Evolutionary conservation across 305 asterid genomes (phyloP).

Genomic region (Fraxinus angustifolia): DNA sequence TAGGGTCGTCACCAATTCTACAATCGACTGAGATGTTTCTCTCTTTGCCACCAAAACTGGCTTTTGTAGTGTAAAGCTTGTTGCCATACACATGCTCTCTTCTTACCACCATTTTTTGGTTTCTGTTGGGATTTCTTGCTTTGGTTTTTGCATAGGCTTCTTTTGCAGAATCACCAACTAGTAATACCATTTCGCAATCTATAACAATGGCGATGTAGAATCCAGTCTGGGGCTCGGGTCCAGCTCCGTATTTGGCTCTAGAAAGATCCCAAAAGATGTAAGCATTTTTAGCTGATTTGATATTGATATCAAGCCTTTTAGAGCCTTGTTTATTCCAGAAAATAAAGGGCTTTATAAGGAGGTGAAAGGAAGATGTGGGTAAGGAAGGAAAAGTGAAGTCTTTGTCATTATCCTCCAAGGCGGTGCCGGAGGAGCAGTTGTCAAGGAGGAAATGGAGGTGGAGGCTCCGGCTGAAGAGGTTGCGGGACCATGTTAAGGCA

Average conservation of each 20-base stretch:
- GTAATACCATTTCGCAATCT: slow-evolving; percentile 36
- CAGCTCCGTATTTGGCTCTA: slow-evolving; percentile 47
- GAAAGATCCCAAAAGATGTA: slow-evolving; percentile 49
- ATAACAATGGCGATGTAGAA: slow-evolving; percentile 40
- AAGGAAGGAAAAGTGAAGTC: slow-evolving; percentile 2
- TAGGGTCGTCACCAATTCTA: slow-evolving; percentile 36
- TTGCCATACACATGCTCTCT: slow-evolving; percentile 52
- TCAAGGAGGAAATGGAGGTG: slow-evolving; percentile 45
- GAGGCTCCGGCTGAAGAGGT: slow-evolving; percentile 42
- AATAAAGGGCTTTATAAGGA: slow-evolving; percentile 41
- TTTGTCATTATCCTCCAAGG: neutral
- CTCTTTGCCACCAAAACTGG: slow-evolving; percentile 35
- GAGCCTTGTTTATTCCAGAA: slow-evolving; percentile 48
- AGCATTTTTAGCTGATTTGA: slow-evolving; percentile 11
- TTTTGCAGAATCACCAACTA: slow-evolving; percentile 40
- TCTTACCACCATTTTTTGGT: slow-evolving; percentile 28
- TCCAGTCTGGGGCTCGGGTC: slow-evolving; percentile 58
- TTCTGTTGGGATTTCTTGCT: slow-evolving; percentile 9
- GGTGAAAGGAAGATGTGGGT: slow-evolving; percentile 33
- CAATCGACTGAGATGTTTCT: slow-evolving; percentile 44
- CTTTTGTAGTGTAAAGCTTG: slow-evolving; percentile 44
- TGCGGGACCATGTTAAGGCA: slow-evolving; percentile 52
- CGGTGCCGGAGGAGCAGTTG: slow-evolving; percentile 9
- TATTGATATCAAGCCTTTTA: slow-evolving; percentile 23
- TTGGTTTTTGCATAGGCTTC: slow-evolving; percentile 27